Conservation (phyloP, 2,329 filamentous ascomycete species). For the Westerdykella aurantiaca region DNA sequence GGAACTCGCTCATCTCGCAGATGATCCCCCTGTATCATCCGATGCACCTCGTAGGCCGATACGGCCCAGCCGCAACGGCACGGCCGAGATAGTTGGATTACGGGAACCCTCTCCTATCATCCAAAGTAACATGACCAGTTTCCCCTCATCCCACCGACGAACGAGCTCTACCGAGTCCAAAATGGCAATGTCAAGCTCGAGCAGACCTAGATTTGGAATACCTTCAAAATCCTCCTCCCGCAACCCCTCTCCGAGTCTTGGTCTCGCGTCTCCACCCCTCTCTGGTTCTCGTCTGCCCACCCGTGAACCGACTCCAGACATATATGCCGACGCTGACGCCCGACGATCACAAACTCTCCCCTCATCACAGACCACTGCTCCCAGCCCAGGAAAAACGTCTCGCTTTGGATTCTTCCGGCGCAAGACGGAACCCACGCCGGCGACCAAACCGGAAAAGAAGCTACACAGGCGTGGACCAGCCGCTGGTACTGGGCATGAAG, state of each 20-base stretch:
- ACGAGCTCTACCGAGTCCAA: constrained; percentile 45
- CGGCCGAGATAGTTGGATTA: constrained; percentile 39
- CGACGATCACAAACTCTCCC: constrained; percentile 36
- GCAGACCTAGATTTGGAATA: constrained; percentile 20
- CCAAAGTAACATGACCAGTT: constrained; percentile 50
- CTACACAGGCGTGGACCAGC: constrained; percentile 65
- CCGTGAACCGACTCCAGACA: constrained; percentile 38
- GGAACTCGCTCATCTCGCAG: constrained; percentile 52
- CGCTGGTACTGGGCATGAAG: constrained; percentile 92
- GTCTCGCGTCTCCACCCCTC: constrained; percentile 19
- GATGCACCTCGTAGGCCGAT: constrained; percentile 42
- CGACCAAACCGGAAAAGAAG: constrained; percentile 55
- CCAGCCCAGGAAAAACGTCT: constrained; percentile 54
- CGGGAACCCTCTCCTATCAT: constrained; percentile 49
- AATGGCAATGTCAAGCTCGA: constrained; percentile 11
- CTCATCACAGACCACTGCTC: constrained; percentile 22
- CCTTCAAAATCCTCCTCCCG: constrained; percentile 32
- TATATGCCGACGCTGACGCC: constrained; percentile 30
- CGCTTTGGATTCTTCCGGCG: constrained; percentile 75
- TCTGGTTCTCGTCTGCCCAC: constrained; percentile 20
- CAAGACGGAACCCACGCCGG: constrained; percentile 52
- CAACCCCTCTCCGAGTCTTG: constrained; percentile 35
- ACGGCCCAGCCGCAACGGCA: constrained; percentile 44
- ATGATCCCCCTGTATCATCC: constrained; percentile 50
- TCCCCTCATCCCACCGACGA: constrained; percentile 47